Evolutionary conservation across 2,329 filamentous ascomycete genomes (phyloP), one percentile per base, ranked within the genome.

Genomic region (Penicillium expansum): DNA sequence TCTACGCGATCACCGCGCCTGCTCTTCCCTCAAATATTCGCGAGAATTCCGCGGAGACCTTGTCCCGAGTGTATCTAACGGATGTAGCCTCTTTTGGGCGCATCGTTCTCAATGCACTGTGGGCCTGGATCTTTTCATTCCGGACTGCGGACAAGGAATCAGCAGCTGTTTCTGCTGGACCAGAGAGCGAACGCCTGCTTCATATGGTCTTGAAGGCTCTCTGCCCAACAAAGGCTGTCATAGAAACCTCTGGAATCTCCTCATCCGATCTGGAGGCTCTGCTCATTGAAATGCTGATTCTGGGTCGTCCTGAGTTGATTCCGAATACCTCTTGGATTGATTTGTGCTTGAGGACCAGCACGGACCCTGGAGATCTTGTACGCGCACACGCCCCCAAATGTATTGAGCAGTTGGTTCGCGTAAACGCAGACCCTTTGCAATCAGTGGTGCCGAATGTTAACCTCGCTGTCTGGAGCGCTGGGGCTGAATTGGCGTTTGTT

Each of bases 401-500:
- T 59, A 79, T 97, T 48, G 75, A 83, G 32, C 85, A 92, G 67
- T 85, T 97, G 56, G 76, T 82, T 43, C 69, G 74, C 29, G 73
- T 79, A 48, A 80, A 81, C 55, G 82, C 85, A 59, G 72, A 76
- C 47, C 67, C 71, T 20, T 57, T 74, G 32, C 67, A 74, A 55
- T 74, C 69, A 16, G 69, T 63, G 39, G 66, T 77, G 20, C 68
- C 69, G 14, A 60, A 68, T 48, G 64, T 74, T 48, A 86, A 85
- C 67, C 76, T 79, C 39, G 93, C 93, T 51, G 90, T 93, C 4
- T 95, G 87, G 73, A 87, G 86, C 64, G 91, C 93, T 8, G 90
- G 91, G 11, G 92, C 92, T 37, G 94, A 97, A 68, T 80, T 99
- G 57, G 92, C 91, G 3, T 99, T 99, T 69, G 91, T 99, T 27